phyloP scores from a whole-genome alignment of 2,329 filamentous ascomycete species.

The Exophiala spinifera region DNA sequence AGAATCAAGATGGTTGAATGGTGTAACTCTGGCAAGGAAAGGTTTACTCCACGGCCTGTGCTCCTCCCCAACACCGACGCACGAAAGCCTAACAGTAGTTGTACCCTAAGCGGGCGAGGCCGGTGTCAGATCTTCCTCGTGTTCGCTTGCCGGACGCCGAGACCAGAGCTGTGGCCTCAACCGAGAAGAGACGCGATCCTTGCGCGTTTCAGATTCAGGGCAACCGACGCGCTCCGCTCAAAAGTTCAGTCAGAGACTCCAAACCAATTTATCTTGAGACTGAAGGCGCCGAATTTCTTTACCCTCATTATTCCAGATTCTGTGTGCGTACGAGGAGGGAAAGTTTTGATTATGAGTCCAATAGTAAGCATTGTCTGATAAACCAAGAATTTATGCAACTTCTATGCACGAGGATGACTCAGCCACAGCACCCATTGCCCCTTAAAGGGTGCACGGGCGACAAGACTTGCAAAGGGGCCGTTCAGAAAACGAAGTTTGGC shows the following conservation, averaged over 20 bases:
- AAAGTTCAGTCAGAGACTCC: too few species aligned
- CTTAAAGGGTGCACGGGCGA: background rate
- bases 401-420: background rate
- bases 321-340: too few species aligned
- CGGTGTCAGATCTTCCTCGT: background rate
- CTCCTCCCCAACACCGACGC: background rate
- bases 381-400: background rate
- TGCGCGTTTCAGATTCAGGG: background rate
- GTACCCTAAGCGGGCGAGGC: too few species aligned
- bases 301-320: too few species aligned
- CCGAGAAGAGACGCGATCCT: background rate
- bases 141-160: background rate
- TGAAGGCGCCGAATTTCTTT: too few species aligned
- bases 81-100: too few species aligned
- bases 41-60: too few species aligned
- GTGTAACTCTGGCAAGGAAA: too few species aligned
- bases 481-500: too few species aligned
- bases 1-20: too few species aligned
- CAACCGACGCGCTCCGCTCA: too few species aligned
- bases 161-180: background rate
- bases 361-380: background rate
- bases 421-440: background rate
- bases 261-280: too few species aligned
- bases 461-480: background rate
- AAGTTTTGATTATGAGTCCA: background rate